Conservation (phyloP, 352 stramenopile species). For the Sclerospora graminicola region DNA sequence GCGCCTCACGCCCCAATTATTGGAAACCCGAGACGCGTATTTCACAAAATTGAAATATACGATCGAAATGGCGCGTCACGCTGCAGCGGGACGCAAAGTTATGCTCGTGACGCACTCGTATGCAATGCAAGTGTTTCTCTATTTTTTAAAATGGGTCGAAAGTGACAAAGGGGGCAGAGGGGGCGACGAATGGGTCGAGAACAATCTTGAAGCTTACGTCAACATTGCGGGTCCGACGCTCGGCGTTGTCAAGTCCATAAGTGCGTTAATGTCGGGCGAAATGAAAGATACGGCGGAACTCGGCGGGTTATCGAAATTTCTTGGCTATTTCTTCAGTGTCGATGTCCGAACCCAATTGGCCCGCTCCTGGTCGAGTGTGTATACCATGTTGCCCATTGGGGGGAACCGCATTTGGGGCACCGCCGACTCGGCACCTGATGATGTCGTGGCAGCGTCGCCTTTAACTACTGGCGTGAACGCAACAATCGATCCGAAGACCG, state of each 20-base stretch:
- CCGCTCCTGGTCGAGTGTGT: slow-evolving; percentile 77
- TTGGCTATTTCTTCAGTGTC: slow-evolving; percentile 71
- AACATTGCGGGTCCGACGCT: slow-evolving; percentile 93
- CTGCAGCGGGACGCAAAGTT: slow-evolving; percentile 72
- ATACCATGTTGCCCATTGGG: slow-evolving; percentile 89
- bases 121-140: slow-evolving; percentile 86
- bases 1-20: slow-evolving; percentile 55
- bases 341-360: slow-evolving; percentile 43
- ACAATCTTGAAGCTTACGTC: slow-evolving; percentile 85
- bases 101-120: slow-evolving; percentile 91
- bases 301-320: slow-evolving; percentile 73
- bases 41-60: slow-evolving; percentile 90
- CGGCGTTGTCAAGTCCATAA: slow-evolving; percentile 88
- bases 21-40: slow-evolving; percentile 77
- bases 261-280: slow-evolving; percentile 89
- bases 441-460: slow-evolving; percentile 49
- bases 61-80: slow-evolving; percentile 84
- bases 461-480: slow-evolving; percentile 24
- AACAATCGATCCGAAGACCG: slow-evolving; percentile 17
- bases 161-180: slow-evolving; percentile 71
- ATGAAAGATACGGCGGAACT: slow-evolving; percentile 92
- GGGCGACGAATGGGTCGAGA: slow-evolving; percentile 88
- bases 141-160: slow-evolving; percentile 94
- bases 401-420: slow-evolving; percentile 85
- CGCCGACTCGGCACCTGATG: slow-evolving; percentile 39